Conservation (phyloP, 208 protist genomes). For the Crithidia expoeki region DNA sequence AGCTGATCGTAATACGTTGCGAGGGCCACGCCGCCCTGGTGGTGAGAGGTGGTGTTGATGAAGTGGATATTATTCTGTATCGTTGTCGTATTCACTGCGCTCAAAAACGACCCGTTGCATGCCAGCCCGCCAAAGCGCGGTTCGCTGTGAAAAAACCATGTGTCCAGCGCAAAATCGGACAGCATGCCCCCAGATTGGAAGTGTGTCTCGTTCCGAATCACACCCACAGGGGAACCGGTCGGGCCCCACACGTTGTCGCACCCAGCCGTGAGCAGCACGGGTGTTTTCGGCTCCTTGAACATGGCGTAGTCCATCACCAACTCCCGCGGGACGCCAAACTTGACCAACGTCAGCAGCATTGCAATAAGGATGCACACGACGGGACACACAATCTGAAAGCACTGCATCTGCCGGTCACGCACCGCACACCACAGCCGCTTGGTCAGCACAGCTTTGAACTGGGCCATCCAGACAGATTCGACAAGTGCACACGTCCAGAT, state of each 20-base stretch:
- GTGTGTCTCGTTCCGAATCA: slow-evolving; percentile 11
- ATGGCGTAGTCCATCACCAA: slow-evolving; percentile 34
- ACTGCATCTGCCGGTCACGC: slow-evolving; percentile 69
- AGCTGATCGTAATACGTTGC: slow-evolving; percentile 93
- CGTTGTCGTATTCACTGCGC: neutral
- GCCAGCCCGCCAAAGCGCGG: slow-evolving; percentile 18
- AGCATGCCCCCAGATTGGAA: slow-evolving; percentile 38
- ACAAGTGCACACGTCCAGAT: slow-evolving; percentile 6
- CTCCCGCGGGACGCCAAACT: slow-evolving; percentile 17
- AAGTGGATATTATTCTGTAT: slow-evolving; percentile 11
- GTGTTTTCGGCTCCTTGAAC: slow-evolving; percentile 29
- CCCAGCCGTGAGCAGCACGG: slow-evolving; percentile 35
- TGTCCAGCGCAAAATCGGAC: slow-evolving; percentile 50
- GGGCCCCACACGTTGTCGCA: slow-evolving; percentile 27
- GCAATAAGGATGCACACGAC: slow-evolving; percentile 67
- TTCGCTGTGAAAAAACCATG: slow-evolving; percentile 27
- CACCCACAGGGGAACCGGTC: neutral
- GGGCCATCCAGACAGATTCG: slow-evolving; percentile 17
- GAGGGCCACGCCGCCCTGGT: slow-evolving; percentile 36
- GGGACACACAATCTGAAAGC: slow-evolving; percentile 77
- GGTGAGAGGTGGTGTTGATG: slow-evolving; percentile 26
- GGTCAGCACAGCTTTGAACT: slow-evolving; percentile 58
- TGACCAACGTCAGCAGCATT: slow-evolving; percentile 62
- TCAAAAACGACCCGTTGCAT: slow-evolving; percentile 26
- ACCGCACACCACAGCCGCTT: slow-evolving; percentile 63